Base-by-base conservation (phyloP, 805 yeast genomes). In the Lipomyces chichibuensis region DNA sequence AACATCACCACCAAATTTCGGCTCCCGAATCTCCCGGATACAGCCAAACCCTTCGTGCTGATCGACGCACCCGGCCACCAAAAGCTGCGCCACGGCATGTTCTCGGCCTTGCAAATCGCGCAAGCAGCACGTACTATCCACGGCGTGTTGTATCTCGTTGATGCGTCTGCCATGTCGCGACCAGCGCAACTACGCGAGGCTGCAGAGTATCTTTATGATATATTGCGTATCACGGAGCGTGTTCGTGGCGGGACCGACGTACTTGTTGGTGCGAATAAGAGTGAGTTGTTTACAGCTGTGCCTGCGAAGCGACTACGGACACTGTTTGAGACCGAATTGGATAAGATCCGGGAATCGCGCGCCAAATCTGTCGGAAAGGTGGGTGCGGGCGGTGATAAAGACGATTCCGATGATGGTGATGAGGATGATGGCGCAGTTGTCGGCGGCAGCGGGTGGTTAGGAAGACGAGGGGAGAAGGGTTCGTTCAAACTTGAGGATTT, bases 11-110 rank as follows among this genome's bases (percentile, higher is more conserved):
- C 77, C 7, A 70, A 73, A 9, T 77, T 81, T 62, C 71, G 75
- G 59, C 72, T 86, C n/a, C 85, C 85, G 11, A 74, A 78, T 6
- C 78, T 78, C 1, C 75, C 77, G 3, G 75, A 68, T 8, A 79
- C 69, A 59, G 78, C 74, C 72, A 82, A 77, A 65, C 78, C 74
- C 64, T 83, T 80, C 74, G 85, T 83, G 68, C 76, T 93, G 52
- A 82, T 89, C 61, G 98, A 94, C 74, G 87, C 87, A 69, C 99
- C 99, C 1, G 97, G 98, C n/a, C 92, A 90, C 78, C 79, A 84
- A 64, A 92, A 91, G 77, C 85, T 93, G 71, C 85, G 84, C 63
- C 84, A 85, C 65, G 79, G 88, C 60, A 80, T 87, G 43, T 71
- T 81, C 66, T 83, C 63, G 84, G 84, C 65, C 79, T 83, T 70